Percentiles rank a stretch among this genome's conserved stretches.
Conservation (phyloP, 1,284 basidiomycete species). For the Lentinus polychrous region DNA sequence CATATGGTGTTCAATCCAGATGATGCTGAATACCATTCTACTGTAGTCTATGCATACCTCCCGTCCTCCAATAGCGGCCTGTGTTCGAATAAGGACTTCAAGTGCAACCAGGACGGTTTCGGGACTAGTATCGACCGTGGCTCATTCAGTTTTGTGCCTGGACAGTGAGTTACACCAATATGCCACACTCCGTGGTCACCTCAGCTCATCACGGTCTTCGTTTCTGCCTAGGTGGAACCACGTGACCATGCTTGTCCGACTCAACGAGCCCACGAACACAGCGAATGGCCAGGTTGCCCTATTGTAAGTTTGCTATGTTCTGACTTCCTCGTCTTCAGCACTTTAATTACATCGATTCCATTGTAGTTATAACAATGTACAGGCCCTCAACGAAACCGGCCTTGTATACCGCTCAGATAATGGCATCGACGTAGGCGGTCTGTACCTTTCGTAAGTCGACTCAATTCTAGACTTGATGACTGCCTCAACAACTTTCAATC, state of each 20-base stretch:
- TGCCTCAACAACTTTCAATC: not conserved
- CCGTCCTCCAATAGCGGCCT: constrained; percentile 16
- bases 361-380: constrained; percentile 25
- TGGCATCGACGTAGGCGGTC: constrained; percentile 39
- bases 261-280: constrained; percentile 20
- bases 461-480: not conserved
- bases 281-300: constrained; percentile 24
- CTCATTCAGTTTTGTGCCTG: constrained; percentile 33
- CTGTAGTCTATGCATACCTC: constrained; percentile 29
- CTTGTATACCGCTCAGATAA: constrained; percentile 20
- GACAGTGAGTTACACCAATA: constrained; percentile 38
- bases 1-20: too few relatives aligned
- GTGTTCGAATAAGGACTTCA: constrained; percentile 19
- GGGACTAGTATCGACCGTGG: constrained; percentile 36
- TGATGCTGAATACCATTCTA: not conserved
- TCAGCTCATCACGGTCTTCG: not conserved
- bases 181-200: not conserved
- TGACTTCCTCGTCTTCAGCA: not conserved
- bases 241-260: constrained; percentile 22
- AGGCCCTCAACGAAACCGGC: constrained; percentile 18
- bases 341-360: not conserved
- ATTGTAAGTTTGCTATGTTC: constrained; percentile 18
- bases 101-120: constrained; percentile 34
- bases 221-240: constrained; percentile 22
- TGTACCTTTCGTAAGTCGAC: constrained; percentile 29